phyloP scores from a whole-genome alignment of 768 basidiomycete genomes.

The Russula olivacea region DNA sequence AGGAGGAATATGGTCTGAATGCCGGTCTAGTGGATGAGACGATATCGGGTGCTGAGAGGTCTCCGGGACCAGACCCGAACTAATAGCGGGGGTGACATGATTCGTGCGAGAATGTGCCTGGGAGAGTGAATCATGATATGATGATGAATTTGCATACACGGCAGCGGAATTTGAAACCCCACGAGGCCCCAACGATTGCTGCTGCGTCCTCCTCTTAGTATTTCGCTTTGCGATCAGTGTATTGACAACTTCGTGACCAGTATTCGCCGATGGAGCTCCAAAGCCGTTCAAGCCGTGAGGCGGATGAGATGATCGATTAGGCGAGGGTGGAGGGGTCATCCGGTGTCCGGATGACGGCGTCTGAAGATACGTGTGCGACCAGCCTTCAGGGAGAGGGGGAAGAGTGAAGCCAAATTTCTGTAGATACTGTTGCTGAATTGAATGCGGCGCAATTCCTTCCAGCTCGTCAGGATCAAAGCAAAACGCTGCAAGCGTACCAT shows the following conservation, averaged over 20 bases:
- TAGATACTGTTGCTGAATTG: constrained; percentile 72
- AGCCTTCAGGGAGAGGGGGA: constrained; percentile 65
- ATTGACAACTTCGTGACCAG: constrained; percentile 50
- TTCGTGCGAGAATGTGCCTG: constrained; percentile 1
- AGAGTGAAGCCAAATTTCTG: constrained; percentile 72
- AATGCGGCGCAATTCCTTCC: constrained; percentile 71
- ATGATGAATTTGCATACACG: constrained; percentile 1
- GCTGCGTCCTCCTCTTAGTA: constrained; percentile 45
- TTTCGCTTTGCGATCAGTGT: constrained; percentile 65
- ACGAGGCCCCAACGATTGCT: constrained; percentile 34
- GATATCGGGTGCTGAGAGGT: not conserved
- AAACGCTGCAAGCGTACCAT: constrained; percentile 89
- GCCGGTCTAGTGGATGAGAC: constrained; percentile 29
- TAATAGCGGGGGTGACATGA: not conserved
- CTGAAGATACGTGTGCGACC: constrained; percentile 44
- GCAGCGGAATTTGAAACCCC: constrained; percentile 24
- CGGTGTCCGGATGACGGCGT: constrained; percentile 23
- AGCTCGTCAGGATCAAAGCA: constrained; percentile 74
- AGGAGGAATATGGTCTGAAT: not conserved
- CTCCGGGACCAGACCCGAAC: constrained; percentile 1
- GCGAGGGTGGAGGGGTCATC: constrained; percentile 48
- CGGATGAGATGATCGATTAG: constrained; percentile 31
- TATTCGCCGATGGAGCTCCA: constrained; percentile 32
- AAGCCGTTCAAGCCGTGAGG: constrained; percentile 41
- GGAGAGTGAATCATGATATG: constrained; percentile 3